These are phyloP conservation scores for Claviceps sp. DNA, from an alignment of 2,329 filamentous ascomycete genomes.

Conservation along the genomic window DNA sequence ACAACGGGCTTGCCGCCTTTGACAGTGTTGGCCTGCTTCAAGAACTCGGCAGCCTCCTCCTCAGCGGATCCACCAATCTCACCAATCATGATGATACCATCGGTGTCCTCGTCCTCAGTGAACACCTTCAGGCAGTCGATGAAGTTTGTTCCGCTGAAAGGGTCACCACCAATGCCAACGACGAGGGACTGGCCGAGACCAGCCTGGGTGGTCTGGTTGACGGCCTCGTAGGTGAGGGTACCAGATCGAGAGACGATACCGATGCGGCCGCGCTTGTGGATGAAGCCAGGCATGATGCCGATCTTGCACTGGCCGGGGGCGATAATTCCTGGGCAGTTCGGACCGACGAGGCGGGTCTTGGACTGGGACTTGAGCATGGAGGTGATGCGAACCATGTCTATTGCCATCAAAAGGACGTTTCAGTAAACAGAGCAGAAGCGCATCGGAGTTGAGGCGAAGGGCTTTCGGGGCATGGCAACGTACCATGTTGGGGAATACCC, in stretches of 20 bases:
- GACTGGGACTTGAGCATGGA: constrained; percentile 93
- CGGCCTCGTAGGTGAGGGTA: constrained; percentile 97
- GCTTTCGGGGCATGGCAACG: constrained; percentile 15
- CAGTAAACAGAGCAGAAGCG: not conserved
- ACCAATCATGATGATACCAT: constrained; percentile 99
- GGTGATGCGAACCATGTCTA: constrained; percentile 98
- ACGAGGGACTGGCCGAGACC: constrained; percentile 96
- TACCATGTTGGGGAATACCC: constrained; percentile 94
- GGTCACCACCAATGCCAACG: constrained; percentile 95
- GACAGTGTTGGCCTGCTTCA: constrained; percentile 79
- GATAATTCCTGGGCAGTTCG: constrained; percentile 98
- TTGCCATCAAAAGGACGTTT: constrained; percentile 4
- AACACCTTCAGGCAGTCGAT: constrained; percentile 98
- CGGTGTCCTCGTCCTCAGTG: constrained; percentile 87
- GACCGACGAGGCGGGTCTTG: constrained; percentile 93
- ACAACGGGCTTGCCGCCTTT: constrained; percentile 85
- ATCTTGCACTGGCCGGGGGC: constrained; percentile 96
- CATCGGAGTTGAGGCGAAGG: not conserved
- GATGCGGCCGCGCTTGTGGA: constrained; percentile 98
- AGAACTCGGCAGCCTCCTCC: constrained; percentile 94
- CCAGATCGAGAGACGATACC: constrained; percentile 97
- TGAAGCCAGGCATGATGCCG: constrained; percentile 98
- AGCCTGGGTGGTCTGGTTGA: constrained; percentile 97
- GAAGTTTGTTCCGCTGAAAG: constrained; percentile 98
- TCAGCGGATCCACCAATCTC: constrained; percentile 96